Conservation (phyloP, 257 asterid genomes). For the Fraxinus pennsylvanica region DNA sequence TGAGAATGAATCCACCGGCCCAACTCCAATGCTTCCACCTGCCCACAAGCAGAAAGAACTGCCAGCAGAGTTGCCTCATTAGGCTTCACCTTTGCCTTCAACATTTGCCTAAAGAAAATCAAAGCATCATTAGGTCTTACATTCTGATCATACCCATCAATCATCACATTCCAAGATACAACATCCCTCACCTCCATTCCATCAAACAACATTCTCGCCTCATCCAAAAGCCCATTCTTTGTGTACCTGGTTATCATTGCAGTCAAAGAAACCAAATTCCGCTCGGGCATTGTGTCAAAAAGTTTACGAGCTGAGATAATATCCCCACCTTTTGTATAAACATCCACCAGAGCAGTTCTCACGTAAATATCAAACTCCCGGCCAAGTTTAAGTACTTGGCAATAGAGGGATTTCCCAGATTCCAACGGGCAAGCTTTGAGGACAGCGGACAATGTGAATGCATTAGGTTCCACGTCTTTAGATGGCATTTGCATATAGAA, state of each 20-base stretch:
- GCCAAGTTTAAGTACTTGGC: constrained; percentile 49
- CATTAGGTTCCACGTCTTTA: constrained; percentile 47
- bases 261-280: constrained; percentile 45
- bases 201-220: constrained; percentile 48
- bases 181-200: constrained; percentile 53
- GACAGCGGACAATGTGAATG: constrained; percentile 44
- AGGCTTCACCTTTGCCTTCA: constrained; percentile 41
- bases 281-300: constrained; percentile 44
- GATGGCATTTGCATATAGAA: constrained; percentile 48
- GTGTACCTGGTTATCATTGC: constrained; percentile 55
- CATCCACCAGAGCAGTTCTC: constrained; percentile 48
- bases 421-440: constrained; percentile 40
- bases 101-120: constrained; percentile 44
- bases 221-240: constrained; percentile 43
- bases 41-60: constrained; percentile 58
- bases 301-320: constrained; percentile 41
- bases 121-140: constrained; percentile 54
- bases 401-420: constrained; percentile 42
- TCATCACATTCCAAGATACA: constrained; percentile 24
- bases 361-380: constrained; percentile 42
- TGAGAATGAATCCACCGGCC: constrained; percentile 58
- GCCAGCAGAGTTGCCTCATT: constrained; percentile 57
- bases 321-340: constrained; percentile 46
- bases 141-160: constrained; percentile 52
- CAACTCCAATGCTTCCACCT: constrained; percentile 49